These are phyloP conservation scores for Lachancea lanzarotensis DNA, from an alignment of 805 yeast species.

Conservation along the genomic window DNA sequence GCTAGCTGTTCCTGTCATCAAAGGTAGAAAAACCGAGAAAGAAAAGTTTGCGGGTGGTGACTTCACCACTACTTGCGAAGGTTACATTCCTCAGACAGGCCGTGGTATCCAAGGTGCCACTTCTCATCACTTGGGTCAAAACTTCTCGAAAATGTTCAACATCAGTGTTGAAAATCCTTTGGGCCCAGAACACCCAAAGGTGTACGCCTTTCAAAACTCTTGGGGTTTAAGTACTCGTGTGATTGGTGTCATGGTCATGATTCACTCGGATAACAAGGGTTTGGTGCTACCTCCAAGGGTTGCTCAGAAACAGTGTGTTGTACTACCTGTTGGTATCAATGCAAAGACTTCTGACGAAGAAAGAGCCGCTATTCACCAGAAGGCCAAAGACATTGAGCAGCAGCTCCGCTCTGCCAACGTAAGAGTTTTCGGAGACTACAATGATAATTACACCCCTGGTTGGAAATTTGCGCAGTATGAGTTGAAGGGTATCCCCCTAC, in stretches of 20 bases:
- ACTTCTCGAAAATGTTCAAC: conserved; percentile 97
- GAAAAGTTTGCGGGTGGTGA: conserved; percentile 98
- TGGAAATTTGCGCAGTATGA: conserved; percentile 99
- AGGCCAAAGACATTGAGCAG: conserved; percentile 64
- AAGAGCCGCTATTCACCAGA: conserved; percentile 59
- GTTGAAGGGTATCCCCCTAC: conserved; percentile 89
- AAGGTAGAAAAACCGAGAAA: conserved; percentile 93
- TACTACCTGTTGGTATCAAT: conserved; percentile 93
- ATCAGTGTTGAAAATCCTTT: conserved; percentile 93
- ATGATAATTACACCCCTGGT: conserved; percentile 94
- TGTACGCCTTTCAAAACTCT: conserved; percentile 91
- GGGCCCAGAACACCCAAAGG: conserved; percentile 79
- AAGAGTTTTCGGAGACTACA: conserved; percentile 78
- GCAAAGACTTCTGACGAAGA: conserved; percentile 75
- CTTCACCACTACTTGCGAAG: conserved; percentile 93
- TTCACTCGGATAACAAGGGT: conserved; percentile 98
- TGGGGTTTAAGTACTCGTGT: conserved; percentile 99
- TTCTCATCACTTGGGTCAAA: conserved; percentile 95
- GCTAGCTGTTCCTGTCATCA: conserved; percentile 94
- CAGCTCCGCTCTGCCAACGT: conserved; percentile 55
- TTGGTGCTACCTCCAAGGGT: conserved; percentile 96
- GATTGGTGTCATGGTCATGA: conserved; percentile 99
- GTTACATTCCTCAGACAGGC: conserved; percentile 96
- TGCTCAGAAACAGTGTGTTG: conserved; percentile 84
- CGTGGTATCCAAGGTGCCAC: conserved; percentile 99